phyloP scores from a whole-genome alignment of 805 yeast genomes.

The Kodamaea kakaduensis region DNA sequence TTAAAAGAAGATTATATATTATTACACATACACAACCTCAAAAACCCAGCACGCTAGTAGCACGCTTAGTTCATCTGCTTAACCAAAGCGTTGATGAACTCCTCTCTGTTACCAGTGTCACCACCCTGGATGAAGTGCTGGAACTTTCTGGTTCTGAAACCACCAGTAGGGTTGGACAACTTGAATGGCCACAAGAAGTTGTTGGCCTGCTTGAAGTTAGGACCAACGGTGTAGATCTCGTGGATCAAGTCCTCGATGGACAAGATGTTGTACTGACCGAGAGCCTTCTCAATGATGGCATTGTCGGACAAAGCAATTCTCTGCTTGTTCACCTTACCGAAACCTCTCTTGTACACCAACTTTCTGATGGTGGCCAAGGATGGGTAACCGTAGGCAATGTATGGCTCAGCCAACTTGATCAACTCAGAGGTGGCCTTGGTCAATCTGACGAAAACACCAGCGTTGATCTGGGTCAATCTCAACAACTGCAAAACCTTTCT shows the following conservation, averaged over 20 bases:
- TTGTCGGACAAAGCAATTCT: constrained; percentile 88
- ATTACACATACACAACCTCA: constrained; percentile 9
- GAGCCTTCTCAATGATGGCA: constrained; percentile 78
- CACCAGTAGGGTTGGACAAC: constrained; percentile 95
- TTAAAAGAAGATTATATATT: constrained; percentile 9
- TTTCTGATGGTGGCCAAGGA: constrained; percentile 86
- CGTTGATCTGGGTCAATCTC: constrained; percentile 90
- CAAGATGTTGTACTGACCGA: constrained; percentile 90
- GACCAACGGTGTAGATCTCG: constrained; percentile 95
- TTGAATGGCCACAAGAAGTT: constrained; percentile 98
- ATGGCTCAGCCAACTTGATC: constrained; percentile 91
- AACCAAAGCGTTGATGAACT: constrained; percentile 89
- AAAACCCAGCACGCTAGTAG: constrained; percentile 4
- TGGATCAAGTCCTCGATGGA: constrained; percentile 93
- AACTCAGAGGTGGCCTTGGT: constrained; percentile 95
- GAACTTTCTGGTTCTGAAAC: constrained; percentile 98
- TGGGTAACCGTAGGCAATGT: constrained; percentile 98
- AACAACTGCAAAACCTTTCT: constrained; percentile 95
- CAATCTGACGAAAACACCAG: constrained; percentile 91
- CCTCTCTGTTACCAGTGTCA: constrained; percentile 98
- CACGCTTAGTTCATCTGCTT: constrained; percentile 81
- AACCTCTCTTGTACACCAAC: constrained; percentile 95
- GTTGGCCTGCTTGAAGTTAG: constrained; percentile 98
- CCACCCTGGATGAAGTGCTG: constrained; percentile 97
- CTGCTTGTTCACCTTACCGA: constrained; percentile 95